Evolutionary conservation across 768 basidiomycete genomes (phyloP).

Genomic region (Sarcodon sp.): DNA sequence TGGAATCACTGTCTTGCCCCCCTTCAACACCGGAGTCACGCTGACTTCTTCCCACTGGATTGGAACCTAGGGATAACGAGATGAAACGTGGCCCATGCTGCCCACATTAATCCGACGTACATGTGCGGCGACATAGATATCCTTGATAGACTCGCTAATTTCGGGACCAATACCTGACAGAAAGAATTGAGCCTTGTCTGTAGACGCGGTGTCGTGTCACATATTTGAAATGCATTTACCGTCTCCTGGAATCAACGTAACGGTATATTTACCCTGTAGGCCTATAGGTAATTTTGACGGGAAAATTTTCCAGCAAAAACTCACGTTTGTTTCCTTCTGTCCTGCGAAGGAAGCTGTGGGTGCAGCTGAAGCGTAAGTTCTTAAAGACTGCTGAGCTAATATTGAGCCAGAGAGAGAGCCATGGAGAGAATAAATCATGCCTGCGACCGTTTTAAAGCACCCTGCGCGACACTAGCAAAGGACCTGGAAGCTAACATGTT

Average conservation of each 20-base stretch:
- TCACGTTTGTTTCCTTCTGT: conserved; percentile 77
- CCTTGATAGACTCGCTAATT: conserved; percentile 92
- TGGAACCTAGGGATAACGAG: conserved; percentile 51
- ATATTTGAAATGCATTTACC: conserved; percentile 34
- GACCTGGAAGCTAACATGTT: conserved; percentile 50
- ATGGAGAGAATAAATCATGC: conserved; percentile 20
- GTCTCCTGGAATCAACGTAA: conserved; percentile 94
- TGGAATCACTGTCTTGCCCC: conserved; percentile 95
- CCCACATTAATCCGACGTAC: conserved; percentile 23
- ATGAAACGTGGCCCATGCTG: conserved; percentile 2
- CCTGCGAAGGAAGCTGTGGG: conserved; percentile 88
- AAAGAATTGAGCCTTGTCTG: conserved; percentile 2
- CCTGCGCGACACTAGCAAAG: conserved; percentile 41
- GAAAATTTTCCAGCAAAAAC: conserved; percentile 16
- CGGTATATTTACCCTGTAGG: conserved; percentile 84
- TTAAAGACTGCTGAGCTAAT: conserved; percentile 27
- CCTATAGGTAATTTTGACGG: neutral
- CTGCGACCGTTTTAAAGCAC: conserved; percentile 32
- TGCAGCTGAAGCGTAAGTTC: conserved; percentile 57
- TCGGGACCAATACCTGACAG: conserved; percentile 90
- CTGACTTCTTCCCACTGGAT: conserved; percentile 99
- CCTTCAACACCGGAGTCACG: conserved; percentile 87
- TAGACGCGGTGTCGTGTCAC: conserved; percentile 7
- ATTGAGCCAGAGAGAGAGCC: neutral
- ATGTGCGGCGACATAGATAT: conserved; percentile 82